phyloP scores from a whole-genome alignment of 1,284 basidiomycete genomes.

The Hemileia vastatrix region DNA sequence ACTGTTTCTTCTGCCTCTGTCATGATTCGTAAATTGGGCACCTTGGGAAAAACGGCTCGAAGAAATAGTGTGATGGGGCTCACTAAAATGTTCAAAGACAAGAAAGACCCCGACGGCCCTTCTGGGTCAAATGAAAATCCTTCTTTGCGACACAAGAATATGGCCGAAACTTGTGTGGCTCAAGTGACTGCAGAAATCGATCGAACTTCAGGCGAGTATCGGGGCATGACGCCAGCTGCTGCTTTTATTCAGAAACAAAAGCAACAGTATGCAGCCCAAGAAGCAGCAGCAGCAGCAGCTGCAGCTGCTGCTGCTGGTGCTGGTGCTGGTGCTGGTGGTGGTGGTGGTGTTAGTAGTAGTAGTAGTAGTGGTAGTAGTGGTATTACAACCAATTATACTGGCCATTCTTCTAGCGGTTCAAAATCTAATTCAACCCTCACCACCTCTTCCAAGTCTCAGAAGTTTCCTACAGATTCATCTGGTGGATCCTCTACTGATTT shows the following conservation, averaged over 20 bases:
- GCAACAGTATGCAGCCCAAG: conserved; percentile 15
- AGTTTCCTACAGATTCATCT: too few species aligned
- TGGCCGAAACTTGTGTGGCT: conserved; percentile 64
- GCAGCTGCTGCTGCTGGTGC: conserved; percentile 45
- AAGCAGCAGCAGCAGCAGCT: conserved; percentile 50
- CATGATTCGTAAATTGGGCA: conserved; percentile 94
- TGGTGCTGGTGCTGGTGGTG: conserved; percentile 50
- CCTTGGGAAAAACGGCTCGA: conserved; percentile 80
- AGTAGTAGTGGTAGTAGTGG: too few species aligned
- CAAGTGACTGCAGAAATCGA: conserved; percentile 80
- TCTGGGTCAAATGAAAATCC: conserved; percentile 52
- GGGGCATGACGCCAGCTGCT: conserved; percentile 81
- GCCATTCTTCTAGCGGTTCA: too few species aligned
- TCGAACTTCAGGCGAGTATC: conserved; percentile 49
- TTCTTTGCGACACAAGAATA: conserved; percentile 51
- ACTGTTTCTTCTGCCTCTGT: conserved; percentile 91
- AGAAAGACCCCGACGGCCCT: conserved; percentile 61
- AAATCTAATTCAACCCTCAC: too few species aligned
- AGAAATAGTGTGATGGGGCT: conserved; percentile 53
- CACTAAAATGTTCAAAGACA: conserved; percentile 47
- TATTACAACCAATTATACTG: too few species aligned
- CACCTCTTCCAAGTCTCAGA: too few species aligned
- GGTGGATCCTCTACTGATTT: too few species aligned
- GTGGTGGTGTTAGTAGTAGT: too few species aligned
- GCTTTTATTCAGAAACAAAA: conserved; percentile 76